Evolutionary conservation across 2,329 filamentous ascomycete species (phyloP).

Genomic region (Penicillium italicum): DNA sequence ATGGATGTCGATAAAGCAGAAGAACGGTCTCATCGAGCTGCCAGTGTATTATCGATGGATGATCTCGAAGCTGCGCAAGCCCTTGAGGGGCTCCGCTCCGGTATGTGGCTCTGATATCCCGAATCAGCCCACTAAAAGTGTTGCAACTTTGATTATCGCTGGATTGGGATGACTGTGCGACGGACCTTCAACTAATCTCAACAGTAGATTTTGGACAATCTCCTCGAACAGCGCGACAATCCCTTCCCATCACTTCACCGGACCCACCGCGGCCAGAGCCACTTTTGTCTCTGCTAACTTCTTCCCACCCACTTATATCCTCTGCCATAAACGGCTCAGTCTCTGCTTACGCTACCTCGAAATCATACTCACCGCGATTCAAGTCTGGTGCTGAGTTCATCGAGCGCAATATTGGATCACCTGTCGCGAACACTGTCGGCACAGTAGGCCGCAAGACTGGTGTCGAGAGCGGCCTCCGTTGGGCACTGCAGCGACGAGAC

Average conservation of each 20-base stretch:
- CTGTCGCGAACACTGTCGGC: conserved; percentile 80
- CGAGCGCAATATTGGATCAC: conserved; percentile 76
- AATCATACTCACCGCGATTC: conserved; percentile 85
- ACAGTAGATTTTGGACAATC: conserved; percentile 64
- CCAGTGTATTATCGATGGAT: conserved; percentile 48
- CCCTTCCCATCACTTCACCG: conserved; percentile 30
- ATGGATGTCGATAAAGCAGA: conserved; percentile 35
- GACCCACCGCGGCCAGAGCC: conserved; percentile 64
- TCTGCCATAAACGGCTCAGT: conserved; percentile 80
- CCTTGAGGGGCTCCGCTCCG: conserved; percentile 68
- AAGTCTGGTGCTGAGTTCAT: conserved; percentile 88
- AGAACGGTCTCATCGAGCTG: conserved; percentile 43
- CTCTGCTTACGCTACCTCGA: conserved; percentile 79
- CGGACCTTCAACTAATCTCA: conserved; percentile 10
- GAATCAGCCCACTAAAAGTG: background rate
- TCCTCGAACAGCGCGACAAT: conserved; percentile 48
- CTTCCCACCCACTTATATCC: conserved; percentile 80
- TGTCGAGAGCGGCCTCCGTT: conserved; percentile 79
- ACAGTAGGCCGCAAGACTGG: conserved; percentile 80
- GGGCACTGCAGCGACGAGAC: conserved; percentile 62
- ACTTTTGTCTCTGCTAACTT: conserved; percentile 78
- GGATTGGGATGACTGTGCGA: background rate
- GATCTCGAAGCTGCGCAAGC: conserved; percentile 66
- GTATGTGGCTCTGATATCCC: conserved; percentile 45
- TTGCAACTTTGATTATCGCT: background rate